phyloP scores from a whole-genome alignment of 441 rosid species.

The Populus hybrid region DNA sequence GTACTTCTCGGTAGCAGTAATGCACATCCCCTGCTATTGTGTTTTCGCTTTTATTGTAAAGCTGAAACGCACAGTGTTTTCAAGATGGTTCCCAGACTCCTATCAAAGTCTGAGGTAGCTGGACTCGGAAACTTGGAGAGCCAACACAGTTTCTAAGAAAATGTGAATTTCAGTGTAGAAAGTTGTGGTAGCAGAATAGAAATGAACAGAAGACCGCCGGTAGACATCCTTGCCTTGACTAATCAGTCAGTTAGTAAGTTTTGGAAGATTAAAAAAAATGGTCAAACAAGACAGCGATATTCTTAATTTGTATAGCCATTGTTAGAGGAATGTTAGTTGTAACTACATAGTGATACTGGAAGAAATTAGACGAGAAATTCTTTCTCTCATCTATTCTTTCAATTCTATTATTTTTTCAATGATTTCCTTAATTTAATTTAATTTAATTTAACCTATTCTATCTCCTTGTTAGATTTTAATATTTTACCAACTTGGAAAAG shows the following conservation, averaged over 20 bases:
- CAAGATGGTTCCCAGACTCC: conserved; percentile 74
- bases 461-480: too few species aligned
- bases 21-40: conserved; percentile 92
- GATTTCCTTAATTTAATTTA: too few species aligned
- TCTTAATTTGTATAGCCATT: conserved; percentile 19
- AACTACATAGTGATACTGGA: conserved; percentile 12
- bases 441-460: too few species aligned
- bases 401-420: neutral
- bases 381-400: neutral
- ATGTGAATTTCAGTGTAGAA: conserved; percentile 1
- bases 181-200: conserved; percentile 18
- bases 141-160: neutral
- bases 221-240: conserved; percentile 1
- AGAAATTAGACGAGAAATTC: conserved; percentile 12
- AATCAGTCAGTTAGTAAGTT: conserved; percentile 21
- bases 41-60: conserved; percentile 59
- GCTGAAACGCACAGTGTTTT: conserved; percentile 62
- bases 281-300: conserved; percentile 18
- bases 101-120: conserved; percentile 55
- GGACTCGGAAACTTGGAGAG: neutral
- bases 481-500: too few species aligned
- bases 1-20: conserved; percentile 80
- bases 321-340: conserved; percentile 19
- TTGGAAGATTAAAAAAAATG: conserved; percentile 28
- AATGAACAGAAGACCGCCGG: neutral